A percentile compares a stretch with the other conserved stretches of the same genome.
Conservation (phyloP, 305 asterid species). For the Ajuga reptans region DNA sequence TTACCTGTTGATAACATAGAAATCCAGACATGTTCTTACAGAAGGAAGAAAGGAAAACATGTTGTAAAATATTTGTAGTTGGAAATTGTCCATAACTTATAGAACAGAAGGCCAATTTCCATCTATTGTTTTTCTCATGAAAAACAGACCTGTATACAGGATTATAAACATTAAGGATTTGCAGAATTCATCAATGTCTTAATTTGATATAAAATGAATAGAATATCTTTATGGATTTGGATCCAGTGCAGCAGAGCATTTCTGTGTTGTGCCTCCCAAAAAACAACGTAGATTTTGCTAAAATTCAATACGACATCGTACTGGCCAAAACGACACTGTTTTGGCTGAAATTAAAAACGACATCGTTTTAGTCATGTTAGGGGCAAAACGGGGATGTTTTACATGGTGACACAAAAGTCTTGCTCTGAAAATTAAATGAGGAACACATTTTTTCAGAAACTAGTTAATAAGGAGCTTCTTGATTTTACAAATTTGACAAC, state of each 20-base stretch:
- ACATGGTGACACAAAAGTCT: neutral
- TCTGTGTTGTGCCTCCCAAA: too few species aligned
- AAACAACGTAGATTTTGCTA: too few species aligned
- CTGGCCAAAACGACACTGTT: too few species aligned
- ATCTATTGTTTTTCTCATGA: neutral
- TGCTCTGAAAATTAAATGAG: neutral
- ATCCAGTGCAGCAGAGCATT: too few species aligned
- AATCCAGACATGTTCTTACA: constrained; percentile 48
- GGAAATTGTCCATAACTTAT: constrained; percentile 11
- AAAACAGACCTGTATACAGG: neutral
- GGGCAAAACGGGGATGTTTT: too few species aligned
- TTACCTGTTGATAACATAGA: constrained; percentile 48
- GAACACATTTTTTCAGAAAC: neutral
- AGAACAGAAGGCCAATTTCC: neutral
- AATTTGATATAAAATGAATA: too few species aligned
- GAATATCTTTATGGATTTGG: too few species aligned
- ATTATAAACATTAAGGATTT: neutral
- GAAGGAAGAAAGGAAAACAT: constrained; percentile 32
- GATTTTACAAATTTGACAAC: constrained; percentile 4
- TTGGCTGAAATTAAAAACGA: too few species aligned
- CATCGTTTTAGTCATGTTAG: too few species aligned
- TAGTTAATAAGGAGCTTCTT: constrained; percentile 1
- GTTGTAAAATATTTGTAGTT: constrained; percentile 22
- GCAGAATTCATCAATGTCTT: neutral
- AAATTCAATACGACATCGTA: too few species aligned